A percentile compares a stretch with the other conserved stretches of the same genome.
These are phyloP conservation scores for Penicillium atrosanguineum DNA, from an alignment of 495 filamentous ascomycete species.

Conservation along the genomic window DNA sequence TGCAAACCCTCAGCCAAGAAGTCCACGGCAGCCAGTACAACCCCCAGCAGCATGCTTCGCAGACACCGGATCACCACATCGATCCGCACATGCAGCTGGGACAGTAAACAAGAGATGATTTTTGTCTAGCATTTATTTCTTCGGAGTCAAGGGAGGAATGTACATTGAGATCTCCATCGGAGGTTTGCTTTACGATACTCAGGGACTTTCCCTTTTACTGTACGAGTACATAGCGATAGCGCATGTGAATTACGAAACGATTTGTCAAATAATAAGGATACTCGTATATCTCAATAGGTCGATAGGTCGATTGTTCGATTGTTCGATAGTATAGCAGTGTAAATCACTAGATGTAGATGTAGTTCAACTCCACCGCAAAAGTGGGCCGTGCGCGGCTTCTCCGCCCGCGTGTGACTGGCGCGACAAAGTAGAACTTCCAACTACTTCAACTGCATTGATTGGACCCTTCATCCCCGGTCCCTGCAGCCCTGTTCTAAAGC, in stretches of 20 bases:
- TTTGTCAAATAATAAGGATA: neutral
- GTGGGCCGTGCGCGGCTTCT: constrained; percentile 15
- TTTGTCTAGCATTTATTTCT: neutral
- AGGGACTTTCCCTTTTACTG: neutral
- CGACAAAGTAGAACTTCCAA: constrained; percentile 8
- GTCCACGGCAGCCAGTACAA: constrained; percentile 43
- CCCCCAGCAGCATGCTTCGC: constrained; percentile 31
- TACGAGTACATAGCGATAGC: constrained; percentile 14
- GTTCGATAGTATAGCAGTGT: no score
- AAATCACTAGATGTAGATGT: no score
- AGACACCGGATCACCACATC: constrained; percentile 34
- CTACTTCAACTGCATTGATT: constrained; percentile 15
- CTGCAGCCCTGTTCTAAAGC: constrained; percentile 14
- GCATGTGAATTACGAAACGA: neutral
- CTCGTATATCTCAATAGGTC: no score
- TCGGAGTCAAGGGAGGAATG: neutral
- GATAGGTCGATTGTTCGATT: no score
- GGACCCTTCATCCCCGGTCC: constrained; percentile 11
- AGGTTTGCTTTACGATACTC: neutral
- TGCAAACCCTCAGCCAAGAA: constrained; percentile 49
- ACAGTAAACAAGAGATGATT: constrained; percentile 23
- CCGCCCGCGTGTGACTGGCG: constrained; percentile 20
- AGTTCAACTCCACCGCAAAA: neutral
- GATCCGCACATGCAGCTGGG: constrained; percentile 40
- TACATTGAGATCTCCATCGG: neutral